Base-by-base conservation (phyloP, 148 eudicot genomes). In the Oxyria digyna region DNA sequence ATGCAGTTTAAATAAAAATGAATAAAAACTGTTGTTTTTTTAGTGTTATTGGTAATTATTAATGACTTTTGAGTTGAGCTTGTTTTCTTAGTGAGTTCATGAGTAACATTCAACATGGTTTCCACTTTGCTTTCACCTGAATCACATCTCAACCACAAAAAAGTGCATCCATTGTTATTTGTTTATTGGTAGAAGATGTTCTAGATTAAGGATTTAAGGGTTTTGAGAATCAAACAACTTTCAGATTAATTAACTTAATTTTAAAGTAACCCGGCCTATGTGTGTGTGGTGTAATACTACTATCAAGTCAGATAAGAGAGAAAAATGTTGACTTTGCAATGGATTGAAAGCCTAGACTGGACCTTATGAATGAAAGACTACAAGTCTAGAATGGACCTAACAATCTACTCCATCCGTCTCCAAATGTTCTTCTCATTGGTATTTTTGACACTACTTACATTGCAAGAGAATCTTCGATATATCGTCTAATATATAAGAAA, bases 71-170 rank as follows among this genome's bases (percentile, higher is more conserved):
- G 15, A 10, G 1, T 59, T 59, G 2, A 46, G 52, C 52, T 46
- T 46, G 52, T 46, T 46, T 46, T 46, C 17, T 29, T 13, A 59
- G 37, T 59, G 8, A 31, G 65, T 6, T 59, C 65, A 59, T 38
- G 38, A 38, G 65, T 15, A 59, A 59, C 65, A 59, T 59, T 38
- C 21, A 59, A 59, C 65, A 59, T 59, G 65, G 65, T 14, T 59
- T 14, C 65, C 65, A 59, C 38, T 59, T 59, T 59, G 65, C 65
- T 59, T 59, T 59, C 38, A 59, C 65, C 65, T 59, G 65, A 59
- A 59, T 59, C 65, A 59, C 65, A 59, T 59, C 65, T 59, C 65
- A 59, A 59, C 65, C 38, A 59, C 65, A 59, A 59, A 59, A 29
- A 31, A 59, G 35, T 29, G 7, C 7, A 13, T 57, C 14, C n/a